A percentile compares a stretch with the other conserved stretches of the same genome.
These are phyloP conservation scores for Pistacia atlantica DNA, from an alignment of 345 rosid genomes.

Conservation along the genomic window DNA sequence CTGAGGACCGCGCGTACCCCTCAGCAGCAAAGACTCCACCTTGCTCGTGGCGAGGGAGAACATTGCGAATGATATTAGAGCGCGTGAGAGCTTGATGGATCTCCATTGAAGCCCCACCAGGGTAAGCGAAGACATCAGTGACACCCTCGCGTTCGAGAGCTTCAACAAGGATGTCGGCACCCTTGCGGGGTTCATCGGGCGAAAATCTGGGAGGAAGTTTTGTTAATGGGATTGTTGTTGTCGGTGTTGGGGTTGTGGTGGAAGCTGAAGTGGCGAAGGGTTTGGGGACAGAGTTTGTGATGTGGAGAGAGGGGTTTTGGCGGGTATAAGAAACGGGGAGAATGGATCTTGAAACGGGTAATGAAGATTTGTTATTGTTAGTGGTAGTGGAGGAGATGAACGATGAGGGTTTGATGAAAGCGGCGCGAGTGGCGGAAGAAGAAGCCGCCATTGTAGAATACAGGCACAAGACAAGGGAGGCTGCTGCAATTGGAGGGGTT, in stretches of 20 bases:
- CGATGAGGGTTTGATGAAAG: conserved; percentile 26
- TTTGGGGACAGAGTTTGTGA: conserved; percentile 34
- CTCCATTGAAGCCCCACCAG: conserved; percentile 97
- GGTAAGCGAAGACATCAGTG: conserved; percentile 81
- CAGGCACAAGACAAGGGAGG: neutral
- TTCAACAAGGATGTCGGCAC: conserved; percentile 90
- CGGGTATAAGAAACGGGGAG: conserved; percentile 30
- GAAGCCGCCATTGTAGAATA: conserved; percentile 36
- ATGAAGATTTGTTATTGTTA: conserved; percentile 20
- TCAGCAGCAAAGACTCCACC: conserved; percentile 96
- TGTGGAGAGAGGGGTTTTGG: conserved; percentile 24
- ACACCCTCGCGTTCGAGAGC: conserved; percentile 92
- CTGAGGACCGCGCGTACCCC: conserved; percentile 90
- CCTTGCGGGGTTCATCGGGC: conserved; percentile 83
- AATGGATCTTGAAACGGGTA: conserved; percentile 24
- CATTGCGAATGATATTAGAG: conserved; percentile 68
- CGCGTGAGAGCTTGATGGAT: conserved; percentile 98
- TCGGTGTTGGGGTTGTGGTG: conserved; percentile 17
- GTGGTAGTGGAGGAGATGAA: conserved; percentile 13
- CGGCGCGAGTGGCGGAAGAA: conserved; percentile 24
- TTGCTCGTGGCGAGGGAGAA: conserved; percentile 96
- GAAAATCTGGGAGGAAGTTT: conserved; percentile 44
- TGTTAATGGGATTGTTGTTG: conserved; percentile 10
- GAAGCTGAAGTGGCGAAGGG: conserved; percentile 33
- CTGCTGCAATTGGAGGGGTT: neutral